Evolutionary conservation across 148 eudicot species (phyloP).

Genomic region (Vaccinium vitisidaea): DNA sequence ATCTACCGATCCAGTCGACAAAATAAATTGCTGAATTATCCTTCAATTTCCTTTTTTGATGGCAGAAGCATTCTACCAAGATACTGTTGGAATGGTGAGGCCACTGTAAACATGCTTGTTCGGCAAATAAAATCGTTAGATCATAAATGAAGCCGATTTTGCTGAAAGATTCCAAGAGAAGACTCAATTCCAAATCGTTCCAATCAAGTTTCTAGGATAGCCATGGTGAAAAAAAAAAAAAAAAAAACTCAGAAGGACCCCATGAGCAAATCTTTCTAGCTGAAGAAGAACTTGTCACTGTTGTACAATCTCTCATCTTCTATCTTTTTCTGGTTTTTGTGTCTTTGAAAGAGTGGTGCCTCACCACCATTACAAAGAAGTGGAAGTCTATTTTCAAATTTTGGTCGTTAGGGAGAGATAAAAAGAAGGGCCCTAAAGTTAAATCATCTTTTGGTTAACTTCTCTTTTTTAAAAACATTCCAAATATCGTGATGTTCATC

Average conservation of each 20-base stretch:
- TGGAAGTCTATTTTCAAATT: slow-evolving; percentile 27
- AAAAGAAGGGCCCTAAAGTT: slow-evolving; percentile 18
- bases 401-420: slow-evolving; percentile 22
- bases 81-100: slow-evolving; percentile 8
- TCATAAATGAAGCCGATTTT: slow-evolving; percentile 4
- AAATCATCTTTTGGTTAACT: slow-evolving; percentile 25
- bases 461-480: slow-evolving; percentile 36
- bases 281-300: slow-evolving; percentile 31
- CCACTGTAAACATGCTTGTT: slow-evolving; percentile 14
- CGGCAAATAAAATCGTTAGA: neutral
- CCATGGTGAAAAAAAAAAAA: neutral
- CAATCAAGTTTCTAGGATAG: slow-evolving; percentile 1
- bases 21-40: neutral
- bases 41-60: neutral
- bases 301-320: slow-evolving; percentile 16
- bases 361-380: slow-evolving; percentile 31
- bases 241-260: too few species aligned
- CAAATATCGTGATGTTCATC: slow-evolving; percentile 29
- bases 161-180: slow-evolving; percentile 7
- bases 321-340: slow-evolving; percentile 26
- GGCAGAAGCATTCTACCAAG: slow-evolving; percentile 17
- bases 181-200: neutral
- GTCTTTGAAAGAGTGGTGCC: slow-evolving; percentile 23
- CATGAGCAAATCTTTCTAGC: slow-evolving; percentile 26
- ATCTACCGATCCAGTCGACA: neutral